Evolutionary conservation across 768 basidiomycete genomes (phyloP), one percentile per base, ranked within the genome.

Genomic region (Imleria badia): DNA sequence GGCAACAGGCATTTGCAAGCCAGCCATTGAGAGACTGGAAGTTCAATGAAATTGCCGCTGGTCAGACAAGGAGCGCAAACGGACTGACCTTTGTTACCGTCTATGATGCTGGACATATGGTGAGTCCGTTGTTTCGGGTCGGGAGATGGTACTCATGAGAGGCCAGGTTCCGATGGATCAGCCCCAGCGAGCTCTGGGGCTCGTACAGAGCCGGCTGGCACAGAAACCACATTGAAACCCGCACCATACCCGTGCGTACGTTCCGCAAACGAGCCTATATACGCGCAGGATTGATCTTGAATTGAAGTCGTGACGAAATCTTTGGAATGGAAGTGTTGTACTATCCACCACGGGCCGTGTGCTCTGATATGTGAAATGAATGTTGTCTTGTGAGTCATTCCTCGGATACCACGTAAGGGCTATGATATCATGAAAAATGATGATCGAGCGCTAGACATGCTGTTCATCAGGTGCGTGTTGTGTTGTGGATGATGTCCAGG

Each of bases 51-150:
- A 71, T 71, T 26, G 70, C 70, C 12, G 87, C 75, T 1, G 81
- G 83, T 3, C 75, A 81, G 67, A 83, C 79, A 22, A 82, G 84
- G 70, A 77, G 73, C 39, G 79, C 78, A 20, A 77, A 76, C 8
- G 79, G 80, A n/a, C 70, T 94, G 48, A 88, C 85, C 39, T 89
- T 84, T 67, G 82, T 79, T 14, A 87, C 85, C 5, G 65, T 89
- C 34, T 66, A 79, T 20, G 85, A 79, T 3, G 90, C 89, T 22
- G 89, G 90, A 20, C 90, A 92, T 71, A 87, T 87, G 86, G 83
- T 82, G 34, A 30, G 72, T 62, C 4, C 31, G 12, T 44, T 5
- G 7, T 34, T 29, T 17, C 39, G 7, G 15, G 45, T 23, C 20
- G 34, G 23, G 26, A 30, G 29, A 11, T 29, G 31, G 26, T 36